A percentile compares a stretch with the other conserved stretches of the same genome.
phyloP scores from a whole-genome alignment of 768 basidiomycete genomes.

The Lentinula guzmanii region DNA sequence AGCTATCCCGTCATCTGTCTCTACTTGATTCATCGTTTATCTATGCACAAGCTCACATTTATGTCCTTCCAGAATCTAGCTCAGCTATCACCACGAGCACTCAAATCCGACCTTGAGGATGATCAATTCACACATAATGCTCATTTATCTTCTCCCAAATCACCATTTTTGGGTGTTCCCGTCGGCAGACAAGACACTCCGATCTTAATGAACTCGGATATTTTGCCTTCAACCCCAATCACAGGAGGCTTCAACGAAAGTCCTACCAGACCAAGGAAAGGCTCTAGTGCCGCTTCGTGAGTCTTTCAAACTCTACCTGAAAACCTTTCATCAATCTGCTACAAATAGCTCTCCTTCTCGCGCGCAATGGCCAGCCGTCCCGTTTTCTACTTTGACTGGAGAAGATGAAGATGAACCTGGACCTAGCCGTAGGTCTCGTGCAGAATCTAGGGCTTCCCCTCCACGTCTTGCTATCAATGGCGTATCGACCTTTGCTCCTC shows the following conservation, averaged over 20 bases:
- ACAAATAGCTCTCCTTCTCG: conserved; percentile 10
- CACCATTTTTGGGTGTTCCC: conserved; percentile 13
- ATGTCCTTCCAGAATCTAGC: conserved; percentile 45
- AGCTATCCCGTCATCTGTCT: too few relatives aligned
- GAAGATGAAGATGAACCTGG: conserved; percentile 2
- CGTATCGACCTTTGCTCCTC: conserved; percentile 55
- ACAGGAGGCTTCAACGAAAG: conserved; percentile 8
- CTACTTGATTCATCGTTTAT: too few relatives aligned
- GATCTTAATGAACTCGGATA: conserved; percentile 18
- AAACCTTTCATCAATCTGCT: conserved; percentile 10
- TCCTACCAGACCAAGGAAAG: background rate
- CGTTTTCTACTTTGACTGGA: conserved; percentile 29
- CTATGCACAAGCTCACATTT: background rate
- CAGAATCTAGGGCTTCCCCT: conserved; percentile 32
- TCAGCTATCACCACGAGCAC: conserved; percentile 57
- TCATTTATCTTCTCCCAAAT: conserved; percentile 23
- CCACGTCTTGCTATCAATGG: conserved; percentile 67
- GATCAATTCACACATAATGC: conserved; percentile 24
- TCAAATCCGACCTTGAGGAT: conserved; percentile 34
- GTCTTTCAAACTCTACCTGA: background rate
- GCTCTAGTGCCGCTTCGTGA: conserved; percentile 2
- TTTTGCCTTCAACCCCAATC: conserved; percentile 29
- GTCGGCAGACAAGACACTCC: background rate
- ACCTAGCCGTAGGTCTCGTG: background rate
- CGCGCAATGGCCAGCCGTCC: conserved; percentile 37